phyloP scores from a whole-genome alignment of 805 yeast genomes.

The Blastobotrys muscicola region DNA sequence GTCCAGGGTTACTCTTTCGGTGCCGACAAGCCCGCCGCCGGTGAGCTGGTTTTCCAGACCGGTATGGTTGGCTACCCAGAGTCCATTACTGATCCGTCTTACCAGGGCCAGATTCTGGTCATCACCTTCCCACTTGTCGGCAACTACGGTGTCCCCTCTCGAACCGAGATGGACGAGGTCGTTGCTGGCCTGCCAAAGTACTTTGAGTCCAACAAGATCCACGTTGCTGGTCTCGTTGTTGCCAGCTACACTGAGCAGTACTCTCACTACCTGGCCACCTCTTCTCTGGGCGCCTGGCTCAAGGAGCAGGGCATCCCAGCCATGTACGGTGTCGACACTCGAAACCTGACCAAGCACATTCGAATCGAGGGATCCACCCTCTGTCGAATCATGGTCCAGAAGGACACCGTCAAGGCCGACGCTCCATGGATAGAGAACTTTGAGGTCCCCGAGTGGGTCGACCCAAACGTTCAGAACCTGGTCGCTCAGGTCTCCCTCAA shows the following conservation, averaged over 20 bases:
- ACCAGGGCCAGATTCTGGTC: slow-evolving; percentile 93
- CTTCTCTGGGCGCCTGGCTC: slow-evolving; percentile 91
- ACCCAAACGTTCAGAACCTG: slow-evolving; percentile 85
- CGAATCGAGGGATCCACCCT: slow-evolving; percentile 89
- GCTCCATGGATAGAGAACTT: slow-evolving; percentile 54
- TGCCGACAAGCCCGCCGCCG: slow-evolving; percentile 80
- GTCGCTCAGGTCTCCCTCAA: slow-evolving; percentile 83
- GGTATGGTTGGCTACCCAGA: slow-evolving; percentile 99
- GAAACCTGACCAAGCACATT: slow-evolving; percentile 86
- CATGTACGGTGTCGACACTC: slow-evolving; percentile 94
- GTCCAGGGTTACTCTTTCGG: slow-evolving; percentile 97
- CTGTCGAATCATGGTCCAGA: slow-evolving; percentile 63
- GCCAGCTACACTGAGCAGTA: slow-evolving; percentile 95
- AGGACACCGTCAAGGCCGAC: slow-evolving; percentile 27
- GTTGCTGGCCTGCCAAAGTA: slow-evolving; percentile 74
- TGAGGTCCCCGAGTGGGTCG: slow-evolving; percentile 78
- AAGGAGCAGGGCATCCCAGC: slow-evolving; percentile 90
- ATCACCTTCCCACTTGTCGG: slow-evolving; percentile 96
- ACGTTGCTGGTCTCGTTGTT: slow-evolving; percentile 92
- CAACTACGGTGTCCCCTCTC: slow-evolving; percentile 98
- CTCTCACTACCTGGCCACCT: slow-evolving; percentile 87
- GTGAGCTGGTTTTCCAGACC: slow-evolving; percentile 98
- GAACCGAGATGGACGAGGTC: slow-evolving; percentile 62
- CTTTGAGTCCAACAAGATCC: slow-evolving; percentile 88
- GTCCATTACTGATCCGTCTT: slow-evolving; percentile 95